Percentiles rank a stretch among this genome's conserved stretches.
These are phyloP conservation scores for Diaporthe amygdali DNA, from an alignment of 2,329 filamentous ascomycete species.

Conservation along the genomic window DNA sequence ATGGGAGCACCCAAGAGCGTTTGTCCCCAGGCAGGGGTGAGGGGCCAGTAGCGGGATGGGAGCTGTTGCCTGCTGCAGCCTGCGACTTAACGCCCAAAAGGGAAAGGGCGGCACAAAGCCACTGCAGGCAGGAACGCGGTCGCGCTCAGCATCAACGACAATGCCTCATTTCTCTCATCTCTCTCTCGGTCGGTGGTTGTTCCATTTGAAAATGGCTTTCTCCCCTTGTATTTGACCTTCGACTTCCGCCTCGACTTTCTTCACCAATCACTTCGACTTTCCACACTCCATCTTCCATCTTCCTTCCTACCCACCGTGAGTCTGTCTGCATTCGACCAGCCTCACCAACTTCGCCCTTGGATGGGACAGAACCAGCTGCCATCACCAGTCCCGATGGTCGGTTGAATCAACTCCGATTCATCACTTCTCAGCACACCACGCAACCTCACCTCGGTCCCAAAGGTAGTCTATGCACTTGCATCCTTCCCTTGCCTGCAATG, in stretches of 20 bases:
- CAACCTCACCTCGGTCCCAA: background rate
- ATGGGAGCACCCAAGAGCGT: background rate
- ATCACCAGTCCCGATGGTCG: background rate
- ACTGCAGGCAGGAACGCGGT: background rate
- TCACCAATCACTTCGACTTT: background rate
- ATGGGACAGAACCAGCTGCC: background rate
- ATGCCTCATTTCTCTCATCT: background rate
- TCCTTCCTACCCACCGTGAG: background rate
- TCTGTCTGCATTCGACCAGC: background rate
- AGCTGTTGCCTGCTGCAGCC: slow-evolving; percentile 19
- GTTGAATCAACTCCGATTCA: background rate
- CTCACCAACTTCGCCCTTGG: background rate
- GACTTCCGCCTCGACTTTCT: background rate
- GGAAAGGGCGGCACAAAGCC: background rate
- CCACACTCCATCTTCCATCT: background rate
- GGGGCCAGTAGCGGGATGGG: background rate
- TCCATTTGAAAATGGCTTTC: background rate
- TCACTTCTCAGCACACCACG: background rate
- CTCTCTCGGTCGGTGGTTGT: background rate
- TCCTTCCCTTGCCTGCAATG: background rate
- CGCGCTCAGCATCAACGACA: background rate
- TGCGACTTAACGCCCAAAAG: background rate
- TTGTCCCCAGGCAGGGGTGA: background rate
- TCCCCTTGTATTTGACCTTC: background rate
- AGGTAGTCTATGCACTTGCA: background rate